Base-by-base conservation (phyloP, 2,329 filamentous ascomycete genomes). In the Fusarium nematophilum region DNA sequence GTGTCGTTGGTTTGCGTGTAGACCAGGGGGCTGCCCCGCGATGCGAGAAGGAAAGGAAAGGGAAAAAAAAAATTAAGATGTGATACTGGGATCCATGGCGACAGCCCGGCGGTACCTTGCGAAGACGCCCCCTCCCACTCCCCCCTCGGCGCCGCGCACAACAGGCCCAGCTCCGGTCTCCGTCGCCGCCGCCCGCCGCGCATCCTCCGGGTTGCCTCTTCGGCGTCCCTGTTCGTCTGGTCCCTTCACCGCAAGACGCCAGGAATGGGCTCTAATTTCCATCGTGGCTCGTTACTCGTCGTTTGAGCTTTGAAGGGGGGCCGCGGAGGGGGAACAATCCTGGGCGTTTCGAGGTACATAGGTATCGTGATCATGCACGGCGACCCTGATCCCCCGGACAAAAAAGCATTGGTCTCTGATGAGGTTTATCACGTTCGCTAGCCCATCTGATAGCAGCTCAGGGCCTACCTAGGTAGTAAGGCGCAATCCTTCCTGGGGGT, bases 361-460 rank as follows among this genome's bases (percentile, higher is more conserved):
- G 62, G 57, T 63, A 69, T 69, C 66, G 66, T 69, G 66, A 69
- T 55, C 56, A 63, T 66, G 66, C 66, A 68, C 50, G 60, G 49
- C 51, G 54, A 65, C 65, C 59, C 61, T 67, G 59, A 65, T 54
- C 56, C 52, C 64, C 53, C n/a, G 53, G 64, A 64, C 53, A 48
- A 47, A 48, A 37, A 39, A 50, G 43, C 48, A 58, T 62, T 57
- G 59, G 38, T 50, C 46, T 42, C 46, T 48, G 39, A 48, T 48
- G 44, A 39, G 31, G 34, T 56, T 18, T 33, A 15, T 39, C 37
- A 38, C 47, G 36, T 53, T n/a, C 36, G 29, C 26, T 53, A 53
- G 43, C 31, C 34, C 29, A 51, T 44, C 42, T 29, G 52, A 44
- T 38, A 49, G 33, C 45, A 36, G 23, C 45, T 21, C 15, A 38